Percentiles rank a stretch among this genome's conserved stretches.
These are phyloP conservation scores for Aegilops speltoides DNA, from an alignment of 176 grass and related monocot species.

Conservation along the genomic window DNA sequence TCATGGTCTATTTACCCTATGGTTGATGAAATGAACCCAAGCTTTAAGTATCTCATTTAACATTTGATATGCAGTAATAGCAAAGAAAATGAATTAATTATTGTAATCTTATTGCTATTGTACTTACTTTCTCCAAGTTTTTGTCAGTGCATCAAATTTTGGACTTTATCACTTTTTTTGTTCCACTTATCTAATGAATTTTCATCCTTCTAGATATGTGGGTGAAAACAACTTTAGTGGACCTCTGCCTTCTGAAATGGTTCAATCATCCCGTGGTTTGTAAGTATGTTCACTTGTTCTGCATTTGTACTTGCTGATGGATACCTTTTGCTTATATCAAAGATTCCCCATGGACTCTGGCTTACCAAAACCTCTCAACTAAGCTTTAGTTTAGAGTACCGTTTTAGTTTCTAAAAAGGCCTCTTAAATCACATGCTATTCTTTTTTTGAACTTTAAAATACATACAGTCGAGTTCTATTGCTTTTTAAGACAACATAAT, in stretches of 20 bases:
- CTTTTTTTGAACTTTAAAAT: background rate
- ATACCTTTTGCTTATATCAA: background rate
- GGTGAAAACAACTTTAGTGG: conserved; percentile 48
- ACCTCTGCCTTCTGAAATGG: conserved; percentile 29
- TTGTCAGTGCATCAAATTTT: background rate
- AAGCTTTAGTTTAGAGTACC: no score
- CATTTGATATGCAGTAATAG: no score
- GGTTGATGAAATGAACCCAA: background rate
- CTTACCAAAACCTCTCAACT: background rate
- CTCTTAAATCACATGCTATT: background rate
- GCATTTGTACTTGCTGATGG: background rate
- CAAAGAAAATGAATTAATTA: background rate
- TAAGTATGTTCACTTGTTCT: conserved; percentile 37
- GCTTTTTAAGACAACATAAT: background rate
- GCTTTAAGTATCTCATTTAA: background rate
- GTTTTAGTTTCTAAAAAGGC: no score
- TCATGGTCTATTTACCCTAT: background rate
- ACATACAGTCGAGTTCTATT: background rate
- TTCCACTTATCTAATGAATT: conserved; percentile 1
- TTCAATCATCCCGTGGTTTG: conserved; percentile 12
- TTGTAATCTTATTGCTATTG: background rate
- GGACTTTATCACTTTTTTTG: no score
- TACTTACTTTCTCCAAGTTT: background rate
- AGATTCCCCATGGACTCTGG: background rate
- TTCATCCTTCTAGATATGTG: conserved; percentile 39